Evolutionary conservation across 1,284 basidiomycete genomes (phyloP), one percentile per base, ranked within the genome.

Genomic region (Trichosporon coremiiforme): DNA sequence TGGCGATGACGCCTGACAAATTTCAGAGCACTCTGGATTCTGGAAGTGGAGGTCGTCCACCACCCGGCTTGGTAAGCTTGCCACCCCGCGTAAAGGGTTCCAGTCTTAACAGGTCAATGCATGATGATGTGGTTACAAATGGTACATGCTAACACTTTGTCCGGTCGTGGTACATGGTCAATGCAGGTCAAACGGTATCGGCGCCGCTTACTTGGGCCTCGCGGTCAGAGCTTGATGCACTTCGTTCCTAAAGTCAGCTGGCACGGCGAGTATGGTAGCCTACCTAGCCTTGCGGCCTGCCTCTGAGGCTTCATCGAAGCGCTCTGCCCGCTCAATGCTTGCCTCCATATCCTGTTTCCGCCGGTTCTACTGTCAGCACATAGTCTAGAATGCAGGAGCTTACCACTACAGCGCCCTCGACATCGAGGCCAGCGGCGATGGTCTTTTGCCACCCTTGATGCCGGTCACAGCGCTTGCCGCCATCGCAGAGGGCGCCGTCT

Each of bases 391-490:
- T 9, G 7, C 17, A 13, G 33, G 13, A 55, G 75, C 78, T 71
- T 65, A 79, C 79, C 22, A 79, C 57, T 13, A 75, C 74, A 0
- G 68, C 67, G 13, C 68, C 53, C 69, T 82, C 80, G 1, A 78
- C 62, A 15, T 81, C 79, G 3, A 81, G 67, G 35, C 69, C 68
- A 4, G 74, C 75, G 13, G 69, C 75, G 4, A 76, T 67, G 0
- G 76, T 80, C 73, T 76, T 79, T 68, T 81, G 81, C 80, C 81
- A 80, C 68, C 80, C 79, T 62, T 76, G 73, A 72, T 82, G 81
- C 22, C 80, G 70, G 66, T 82, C 80, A 66, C 80, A 82, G 65
- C 75, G 66, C 62, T 72, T 72, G 0, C 73, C 73, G 3, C 69
- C 68, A 64, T 71, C 66, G 41, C 78, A 82, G 55, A 71, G 64